phyloP scores from a whole-genome alignment of 345 rosid species.

The Passiflora organensis region DNA sequence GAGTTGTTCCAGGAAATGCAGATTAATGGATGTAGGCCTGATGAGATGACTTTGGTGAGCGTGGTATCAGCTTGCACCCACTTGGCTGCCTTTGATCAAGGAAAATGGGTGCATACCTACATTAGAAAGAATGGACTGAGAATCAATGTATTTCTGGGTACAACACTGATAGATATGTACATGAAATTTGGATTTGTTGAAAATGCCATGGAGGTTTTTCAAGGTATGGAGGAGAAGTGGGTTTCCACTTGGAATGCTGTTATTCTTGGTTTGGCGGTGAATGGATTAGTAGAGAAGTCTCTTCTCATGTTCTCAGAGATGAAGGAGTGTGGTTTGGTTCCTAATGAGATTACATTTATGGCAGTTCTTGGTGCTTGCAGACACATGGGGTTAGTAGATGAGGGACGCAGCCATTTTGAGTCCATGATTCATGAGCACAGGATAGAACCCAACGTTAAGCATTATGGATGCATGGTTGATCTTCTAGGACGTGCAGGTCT shows the following conservation, averaged over 20 bases:
- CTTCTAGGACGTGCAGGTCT: constrained; percentile 63
- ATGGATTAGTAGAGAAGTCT: constrained; percentile 40
- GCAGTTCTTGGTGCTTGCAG: constrained; percentile 58
- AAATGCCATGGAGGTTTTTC: constrained; percentile 45
- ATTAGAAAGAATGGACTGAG: constrained; percentile 36
- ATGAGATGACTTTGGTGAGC: constrained; percentile 43
- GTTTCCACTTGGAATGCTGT: constrained; percentile 60
- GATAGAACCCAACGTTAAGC: constrained; percentile 53
- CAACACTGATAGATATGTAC: constrained; percentile 54
- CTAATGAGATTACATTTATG: constrained; percentile 49
- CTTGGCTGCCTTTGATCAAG: constrained; percentile 48
- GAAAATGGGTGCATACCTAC: constrained; percentile 52
- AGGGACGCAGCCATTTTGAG: constrained; percentile 39
- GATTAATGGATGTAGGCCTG: constrained; percentile 35
- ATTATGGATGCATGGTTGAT: constrained; percentile 76
- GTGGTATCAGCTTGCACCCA: constrained; percentile 52
- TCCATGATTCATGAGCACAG: constrained; percentile 41
- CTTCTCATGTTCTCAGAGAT: constrained; percentile 39
- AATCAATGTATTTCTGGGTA: constrained; percentile 45
- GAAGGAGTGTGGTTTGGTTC: constrained; percentile 35
- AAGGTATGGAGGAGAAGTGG: constrained; percentile 36
- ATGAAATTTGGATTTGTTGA: constrained; percentile 54
- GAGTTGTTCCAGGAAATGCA: constrained; percentile 46
- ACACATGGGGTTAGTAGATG: constrained; percentile 56
- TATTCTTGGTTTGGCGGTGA: constrained; percentile 53